Evolutionary conservation across 2,329 filamentous ascomycete genomes (phyloP).

Genomic region (Lachnellula occidentalis): DNA sequence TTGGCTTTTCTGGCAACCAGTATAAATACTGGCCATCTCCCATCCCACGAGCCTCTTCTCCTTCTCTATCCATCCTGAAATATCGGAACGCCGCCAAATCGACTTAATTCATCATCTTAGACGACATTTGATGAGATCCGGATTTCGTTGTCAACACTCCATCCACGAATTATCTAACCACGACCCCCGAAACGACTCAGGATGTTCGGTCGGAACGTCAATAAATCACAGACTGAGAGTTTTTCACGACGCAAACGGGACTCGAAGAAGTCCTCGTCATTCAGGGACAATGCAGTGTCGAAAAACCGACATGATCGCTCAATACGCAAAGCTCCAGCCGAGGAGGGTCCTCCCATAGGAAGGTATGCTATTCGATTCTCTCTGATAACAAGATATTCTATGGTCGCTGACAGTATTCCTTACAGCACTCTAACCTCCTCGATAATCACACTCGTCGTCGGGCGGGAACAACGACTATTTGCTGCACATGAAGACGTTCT

Average conservation of each 20-base stretch:
- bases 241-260: conserved; percentile 27
- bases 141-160: conserved; percentile 4
- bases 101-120: background rate
- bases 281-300: conserved; percentile 32
- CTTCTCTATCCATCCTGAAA: conserved; percentile 6
- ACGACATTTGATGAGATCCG: conserved; percentile 10
- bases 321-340: conserved; percentile 23
- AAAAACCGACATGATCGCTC: conserved; percentile 29
- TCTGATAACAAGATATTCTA: background rate
- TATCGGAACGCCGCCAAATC: conserved; percentile 1
- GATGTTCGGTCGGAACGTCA: conserved; percentile 27
- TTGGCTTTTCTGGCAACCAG: conserved; percentile 5
- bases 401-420: conserved; percentile 11
- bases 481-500: conserved; percentile 93
- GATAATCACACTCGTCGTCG: conserved; percentile 83
- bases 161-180: background rate
- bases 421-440: conserved; percentile 46
- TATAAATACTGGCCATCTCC: conserved; percentile 16
- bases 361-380: conserved; percentile 19
- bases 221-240: conserved; percentile 29
- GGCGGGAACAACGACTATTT: conserved; percentile 81
- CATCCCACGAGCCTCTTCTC: background rate
- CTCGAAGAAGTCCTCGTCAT: conserved; percentile 27
- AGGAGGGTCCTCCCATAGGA: conserved; percentile 19
- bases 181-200: conserved; percentile 9